These are phyloP conservation scores for Calonectria naviculata DNA, from an alignment of 2,329 filamentous ascomycete species.

Conservation along the genomic window DNA sequence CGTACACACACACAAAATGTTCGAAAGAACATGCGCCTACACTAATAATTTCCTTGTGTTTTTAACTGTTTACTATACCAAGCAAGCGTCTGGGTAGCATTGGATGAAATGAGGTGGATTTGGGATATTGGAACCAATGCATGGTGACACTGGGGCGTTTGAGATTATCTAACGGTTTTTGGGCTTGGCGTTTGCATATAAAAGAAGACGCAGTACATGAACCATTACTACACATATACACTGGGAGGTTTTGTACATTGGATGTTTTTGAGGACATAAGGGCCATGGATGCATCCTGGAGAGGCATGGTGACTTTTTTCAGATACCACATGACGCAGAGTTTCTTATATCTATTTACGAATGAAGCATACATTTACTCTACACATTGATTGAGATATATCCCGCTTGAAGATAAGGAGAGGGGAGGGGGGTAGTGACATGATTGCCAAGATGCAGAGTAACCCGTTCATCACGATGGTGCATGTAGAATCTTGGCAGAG, in stretches of 20 bases:
- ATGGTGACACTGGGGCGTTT: conserved; percentile 31
- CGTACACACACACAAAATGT: conserved; percentile 19
- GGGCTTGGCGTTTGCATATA: conserved; percentile 35
- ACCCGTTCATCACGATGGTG: too few species aligned
- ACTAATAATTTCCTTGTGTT: conserved; percentile 31
- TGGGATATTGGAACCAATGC: conserved; percentile 12
- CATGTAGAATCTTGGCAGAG: background rate
- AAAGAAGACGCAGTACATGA: conserved; percentile 25
- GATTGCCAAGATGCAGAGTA: too few species aligned
- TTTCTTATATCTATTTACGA: conserved; percentile 27
- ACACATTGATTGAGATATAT: background rate
- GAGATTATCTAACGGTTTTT: conserved; percentile 21
- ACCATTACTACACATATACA: conserved; percentile 1
- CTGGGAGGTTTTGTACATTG: conserved; percentile 4
- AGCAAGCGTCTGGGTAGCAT: conserved; percentile 33
- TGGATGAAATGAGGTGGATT: conserved; percentile 19
- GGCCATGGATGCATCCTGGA: conserved; percentile 33
- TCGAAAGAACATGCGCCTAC: conserved; percentile 30
- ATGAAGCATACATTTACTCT: background rate
- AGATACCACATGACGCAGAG: conserved; percentile 42
- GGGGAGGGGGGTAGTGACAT: too few species aligned
- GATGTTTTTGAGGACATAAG: conserved; percentile 14
- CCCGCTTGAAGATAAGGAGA: too few species aligned
- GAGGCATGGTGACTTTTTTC: conserved; percentile 34
- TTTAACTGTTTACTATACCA: conserved; percentile 23